Evolutionary conservation across 2,329 filamentous ascomycete genomes (phyloP), one percentile per base, ranked within the genome.

Genomic region (Fulvia fulva): DNA sequence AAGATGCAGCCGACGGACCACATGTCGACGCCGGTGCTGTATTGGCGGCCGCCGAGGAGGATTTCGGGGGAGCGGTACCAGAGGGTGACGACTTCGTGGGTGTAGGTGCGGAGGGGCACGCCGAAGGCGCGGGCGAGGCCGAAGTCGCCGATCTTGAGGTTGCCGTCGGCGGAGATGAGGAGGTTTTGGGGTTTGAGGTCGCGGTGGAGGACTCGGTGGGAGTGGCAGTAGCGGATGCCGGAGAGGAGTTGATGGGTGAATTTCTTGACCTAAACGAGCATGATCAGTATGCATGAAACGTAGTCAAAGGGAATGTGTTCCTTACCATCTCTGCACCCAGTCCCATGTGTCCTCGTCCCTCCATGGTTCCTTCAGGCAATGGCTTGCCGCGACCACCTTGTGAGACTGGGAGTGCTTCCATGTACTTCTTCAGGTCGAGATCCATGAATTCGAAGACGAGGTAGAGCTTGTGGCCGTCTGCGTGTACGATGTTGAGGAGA

Each of bases 1-100:
- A 96, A 96, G 75, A 96, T 96, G 75, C 91, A 94, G 62, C 91
- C 91, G 51, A 92, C 87, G 30, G 90, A 94, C 91, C 91, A 96
- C 89, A 96, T 96, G 71, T 96, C 91, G 44, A 96, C 91, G 57
- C 91, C 91, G 14, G 91, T 96, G 14, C 90, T 94, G 78, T 96
- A 96, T 74, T 96, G 91, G 53, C 91, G 87, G 57, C 91, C 91
- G 71, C 91, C 91, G 1, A 96, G 85, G 21, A 96, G 82, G 75
- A 96, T 95, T 74, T 96, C 91, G 0, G 91, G 91, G 8, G 91
- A 84, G 62, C 92, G 88, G 74, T 96, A 96, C 91, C 91, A 96
- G 58, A 96, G 81, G 1, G 91, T 96, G 59, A 96, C 91, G 60
- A 96, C 91, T 79, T 96, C 91, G 76, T 96, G 91, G 51, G 92